Evolutionary conservation across 208 protist genomes (phyloP).

Genomic region (Wallacemonas sp.): DNA sequence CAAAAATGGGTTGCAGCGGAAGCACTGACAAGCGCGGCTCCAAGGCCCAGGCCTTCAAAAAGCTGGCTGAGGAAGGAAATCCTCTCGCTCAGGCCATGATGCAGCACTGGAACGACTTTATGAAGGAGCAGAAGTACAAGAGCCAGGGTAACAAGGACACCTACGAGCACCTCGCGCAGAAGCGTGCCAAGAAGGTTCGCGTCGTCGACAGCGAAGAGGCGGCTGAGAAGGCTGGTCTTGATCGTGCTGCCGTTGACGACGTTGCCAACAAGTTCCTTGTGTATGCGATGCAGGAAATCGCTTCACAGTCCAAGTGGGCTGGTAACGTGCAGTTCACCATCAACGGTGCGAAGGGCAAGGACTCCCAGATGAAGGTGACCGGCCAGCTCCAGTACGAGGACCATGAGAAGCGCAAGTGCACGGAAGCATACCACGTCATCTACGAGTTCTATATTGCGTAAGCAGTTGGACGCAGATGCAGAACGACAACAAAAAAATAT

Average conservation of each 20-base stretch:
- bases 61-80: slow-evolving; percentile 9
- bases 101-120: slow-evolving; percentile 14
- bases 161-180: slow-evolving; percentile 20
- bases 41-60: slow-evolving; percentile 17
- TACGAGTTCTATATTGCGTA: slow-evolving; percentile 48
- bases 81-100: slow-evolving; percentile 19
- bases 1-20: slow-evolving; percentile 26
- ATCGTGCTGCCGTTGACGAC: slow-evolving; percentile 74
- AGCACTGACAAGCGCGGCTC: not conserved
- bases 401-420: slow-evolving; percentile 69
- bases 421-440: slow-evolving; percentile 67
- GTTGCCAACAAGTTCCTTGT: slow-evolving; percentile 78
- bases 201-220: slow-evolving; percentile 20
- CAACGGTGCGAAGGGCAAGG: slow-evolving; percentile 56
- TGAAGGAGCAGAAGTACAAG: slow-evolving; percentile 25
- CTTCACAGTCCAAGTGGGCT: slow-evolving; percentile 74
- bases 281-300: slow-evolving; percentile 21
- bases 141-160: slow-evolving; percentile 21
- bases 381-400: slow-evolving; percentile 48
- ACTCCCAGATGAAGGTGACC: slow-evolving; percentile 61
- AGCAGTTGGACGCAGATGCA: not conserved
- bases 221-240: slow-evolving; percentile 67
- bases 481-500: too few species aligned
- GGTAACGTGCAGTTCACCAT: slow-evolving; percentile 85
- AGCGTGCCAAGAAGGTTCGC: not conserved